These are phyloP conservation scores for Vararia minispora DNA, from an alignment of 768 basidiomycete species.

Conservation along the genomic window DNA sequence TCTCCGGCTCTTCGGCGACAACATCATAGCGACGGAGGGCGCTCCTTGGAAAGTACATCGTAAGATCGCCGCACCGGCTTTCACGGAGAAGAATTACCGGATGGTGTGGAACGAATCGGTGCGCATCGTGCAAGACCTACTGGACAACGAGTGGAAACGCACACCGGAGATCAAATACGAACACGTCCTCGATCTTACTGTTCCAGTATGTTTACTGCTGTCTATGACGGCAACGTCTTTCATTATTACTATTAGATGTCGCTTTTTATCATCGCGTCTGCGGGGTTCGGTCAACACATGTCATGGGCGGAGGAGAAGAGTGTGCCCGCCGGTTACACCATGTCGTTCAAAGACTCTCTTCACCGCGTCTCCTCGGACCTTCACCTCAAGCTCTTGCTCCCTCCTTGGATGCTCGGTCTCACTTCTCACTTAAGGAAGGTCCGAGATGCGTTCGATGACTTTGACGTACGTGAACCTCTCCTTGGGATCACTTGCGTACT, in stretches of 20 bases:
- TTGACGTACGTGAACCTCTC: slow-evolving; percentile 23
- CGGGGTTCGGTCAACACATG: slow-evolving; percentile 37
- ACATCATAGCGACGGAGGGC: slow-evolving; percentile 53
- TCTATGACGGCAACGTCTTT: neutral
- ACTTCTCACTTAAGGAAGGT: slow-evolving; percentile 23
- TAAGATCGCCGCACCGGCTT: slow-evolving; percentile 53
- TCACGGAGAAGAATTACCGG: slow-evolving; percentile 38
- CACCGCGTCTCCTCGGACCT: slow-evolving; percentile 30
- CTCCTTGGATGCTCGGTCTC: slow-evolving; percentile 27
- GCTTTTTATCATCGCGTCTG: slow-evolving; percentile 45
- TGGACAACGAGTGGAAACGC: slow-evolving; percentile 33
- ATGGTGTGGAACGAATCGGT: slow-evolving; percentile 29
- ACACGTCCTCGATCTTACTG: slow-evolving; percentile 40
- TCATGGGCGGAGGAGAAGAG: slow-evolving; percentile 35
- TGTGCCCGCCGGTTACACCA: slow-evolving; percentile 30
- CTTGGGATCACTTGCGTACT: neutral
- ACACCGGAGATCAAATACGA: slow-evolving; percentile 30
- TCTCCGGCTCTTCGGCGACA: slow-evolving; percentile 44
- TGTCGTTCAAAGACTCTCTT: slow-evolving; percentile 40
- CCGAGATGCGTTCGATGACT: slow-evolving; percentile 30
- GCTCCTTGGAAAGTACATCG: slow-evolving; percentile 57
- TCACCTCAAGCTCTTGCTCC: slow-evolving; percentile 27
- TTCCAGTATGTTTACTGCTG: slow-evolving; percentile 34
- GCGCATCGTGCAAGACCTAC: slow-evolving; percentile 21
- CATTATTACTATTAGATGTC: slow-evolving; percentile 44